Evolutionary conservation across 2,329 filamentous ascomycete species (phyloP).

Genomic region (Aspergillus eucalypticola): DNA sequence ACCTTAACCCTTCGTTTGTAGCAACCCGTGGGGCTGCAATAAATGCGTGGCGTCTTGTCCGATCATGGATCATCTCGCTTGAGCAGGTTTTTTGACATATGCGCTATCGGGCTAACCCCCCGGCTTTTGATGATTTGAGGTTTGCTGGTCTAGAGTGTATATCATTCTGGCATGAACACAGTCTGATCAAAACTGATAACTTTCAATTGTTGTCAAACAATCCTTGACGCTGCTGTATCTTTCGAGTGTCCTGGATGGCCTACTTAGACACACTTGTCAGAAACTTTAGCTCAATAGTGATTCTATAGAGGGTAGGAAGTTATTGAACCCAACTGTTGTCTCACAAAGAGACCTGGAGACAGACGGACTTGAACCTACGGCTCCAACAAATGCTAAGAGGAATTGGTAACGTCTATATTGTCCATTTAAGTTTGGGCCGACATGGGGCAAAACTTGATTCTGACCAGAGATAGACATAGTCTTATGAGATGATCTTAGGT

Average conservation of each 20-base stretch:
- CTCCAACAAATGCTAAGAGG: neutral
- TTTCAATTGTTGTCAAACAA: too few species aligned
- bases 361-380: too few species aligned
- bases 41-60: neutral
- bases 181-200: conserved; percentile 32
- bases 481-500: too few species aligned
- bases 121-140: too few species aligned
- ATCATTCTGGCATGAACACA: conserved; percentile 11
- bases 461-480: neutral
- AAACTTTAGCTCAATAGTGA: too few species aligned
- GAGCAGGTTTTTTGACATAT: too few species aligned
- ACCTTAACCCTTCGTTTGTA: neutral
- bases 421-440: neutral
- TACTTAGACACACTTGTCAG: conserved; percentile 8
- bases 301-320: too few species aligned
- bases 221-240: neutral
- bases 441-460: neutral
- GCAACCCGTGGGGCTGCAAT: neutral
- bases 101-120: too few species aligned
- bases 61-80: too few species aligned
- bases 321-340: too few species aligned
- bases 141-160: too few species aligned
- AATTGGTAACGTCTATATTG: neutral
- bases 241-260: conserved; percentile 34
- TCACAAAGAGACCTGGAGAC: too few species aligned